These are phyloP conservation scores for Articulospora tetracladia DNA, from an alignment of 495 filamentous ascomycete genomes.

Conservation along the genomic window DNA sequence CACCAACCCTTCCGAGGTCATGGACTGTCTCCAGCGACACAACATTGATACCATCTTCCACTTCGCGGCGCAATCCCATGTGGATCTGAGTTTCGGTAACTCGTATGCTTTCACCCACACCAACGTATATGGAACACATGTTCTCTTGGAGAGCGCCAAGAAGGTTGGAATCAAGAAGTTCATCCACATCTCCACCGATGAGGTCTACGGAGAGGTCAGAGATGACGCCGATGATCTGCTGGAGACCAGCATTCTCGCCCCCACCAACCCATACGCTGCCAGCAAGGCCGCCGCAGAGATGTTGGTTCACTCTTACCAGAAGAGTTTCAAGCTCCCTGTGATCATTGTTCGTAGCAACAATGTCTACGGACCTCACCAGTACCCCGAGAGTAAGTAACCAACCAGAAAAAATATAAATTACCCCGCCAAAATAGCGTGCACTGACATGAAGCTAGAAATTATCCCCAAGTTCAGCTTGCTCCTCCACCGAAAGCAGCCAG, in stretches of 20 bases:
- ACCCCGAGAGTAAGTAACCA: constrained; percentile 67
- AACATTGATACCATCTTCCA: constrained; percentile 73
- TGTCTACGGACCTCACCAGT: constrained; percentile 76
- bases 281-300: constrained; percentile 79
- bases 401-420: neutral
- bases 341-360: constrained; percentile 76
- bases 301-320: constrained; percentile 71
- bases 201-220: constrained; percentile 72
- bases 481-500: constrained; percentile 50
- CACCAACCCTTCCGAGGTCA: constrained; percentile 55
- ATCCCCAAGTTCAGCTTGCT: constrained; percentile 71
- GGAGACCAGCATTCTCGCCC: constrained; percentile 58
- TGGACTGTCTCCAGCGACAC: constrained; percentile 53
- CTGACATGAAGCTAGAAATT: constrained; percentile 49
- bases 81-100: constrained; percentile 68
- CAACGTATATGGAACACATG: constrained; percentile 72
- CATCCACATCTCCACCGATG: constrained; percentile 72
- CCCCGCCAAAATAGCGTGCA: constrained; percentile 19
- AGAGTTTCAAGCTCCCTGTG: constrained; percentile 65
- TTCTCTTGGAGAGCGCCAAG: constrained; percentile 64
- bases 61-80: constrained; percentile 73
- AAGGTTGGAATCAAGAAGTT: constrained; percentile 60
- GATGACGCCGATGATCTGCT: constrained; percentile 57
- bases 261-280: constrained; percentile 75
- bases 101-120: constrained; percentile 66